Base-by-base conservation (phyloP, 2,329 filamentous ascomycete genomes). In the Trichoderma koningii region DNA sequence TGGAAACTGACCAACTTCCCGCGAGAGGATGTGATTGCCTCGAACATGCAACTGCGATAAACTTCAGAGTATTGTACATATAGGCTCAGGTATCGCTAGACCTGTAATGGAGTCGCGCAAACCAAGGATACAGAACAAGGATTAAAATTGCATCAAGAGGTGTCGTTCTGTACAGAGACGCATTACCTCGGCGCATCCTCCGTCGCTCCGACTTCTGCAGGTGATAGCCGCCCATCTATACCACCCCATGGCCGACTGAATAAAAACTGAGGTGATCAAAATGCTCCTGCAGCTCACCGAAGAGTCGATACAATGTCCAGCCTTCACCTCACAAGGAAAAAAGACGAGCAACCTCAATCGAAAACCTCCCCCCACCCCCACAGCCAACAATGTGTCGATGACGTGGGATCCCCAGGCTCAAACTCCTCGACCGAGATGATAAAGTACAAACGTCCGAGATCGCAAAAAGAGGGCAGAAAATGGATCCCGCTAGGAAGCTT, bases 1-100 rank as follows among this genome's bases (percentile, higher is more conserved):
- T 92, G 88, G 81, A 84, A 89, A 68, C 87, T 89, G 70, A 89
- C 89, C 3, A 93, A 91, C 73, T 87, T 85, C 67, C 70, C 77
- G 0, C 76, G 78, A n/a, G 74, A 82, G 19, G 70, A 81, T 21
- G 79, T 85, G 30, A 73, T 83, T 64, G 70, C 70, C 12, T 69
- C 70, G 30, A 78, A 77, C 53, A 71, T 76, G 68, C 73, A 74
- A 62, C 72, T 72, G 47, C 70, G 67, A 56, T 67, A 64, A 62
- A n/a, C 9, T 1, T 52, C 12, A 4, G 14, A 10, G 6, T 3
- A 4, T 19, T 21, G 23, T 10, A 56, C 23, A 26, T 34, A 10
- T 3, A 34, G 30, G 30, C 7, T 12, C 28, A 9, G 10, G 7
- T 30, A 7, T 2, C 10, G 28, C 28, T 9, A 30, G 28, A 30